Evolutionary conservation across 768 basidiomycete species (phyloP).

Genomic region (Amanita exitialis): DNA sequence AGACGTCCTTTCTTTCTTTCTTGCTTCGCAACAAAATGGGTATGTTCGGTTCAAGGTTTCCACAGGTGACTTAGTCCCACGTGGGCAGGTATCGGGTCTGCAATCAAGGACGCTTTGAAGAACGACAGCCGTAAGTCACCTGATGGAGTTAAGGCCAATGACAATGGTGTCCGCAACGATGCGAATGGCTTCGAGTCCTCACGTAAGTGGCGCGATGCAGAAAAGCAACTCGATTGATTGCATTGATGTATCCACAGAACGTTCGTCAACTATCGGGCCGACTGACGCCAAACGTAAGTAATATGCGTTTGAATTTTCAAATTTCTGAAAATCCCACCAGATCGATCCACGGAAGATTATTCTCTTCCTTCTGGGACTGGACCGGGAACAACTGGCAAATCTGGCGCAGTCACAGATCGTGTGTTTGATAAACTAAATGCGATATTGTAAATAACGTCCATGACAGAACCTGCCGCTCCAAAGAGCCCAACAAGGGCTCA

Average conservation of each 20-base stretch:
- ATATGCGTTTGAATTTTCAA: neutral
- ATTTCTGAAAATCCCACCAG: neutral
- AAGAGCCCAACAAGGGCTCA: neutral
- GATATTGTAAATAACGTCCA: neutral
- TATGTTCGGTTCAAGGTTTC: neutral
- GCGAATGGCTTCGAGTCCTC: too few relatives aligned
- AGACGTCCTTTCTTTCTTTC: neutral
- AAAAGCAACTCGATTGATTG: too few relatives aligned
- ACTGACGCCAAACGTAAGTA: too few relatives aligned
- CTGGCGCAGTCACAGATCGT: constrained; percentile 3
- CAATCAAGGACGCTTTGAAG: neutral
- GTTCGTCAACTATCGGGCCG: too few relatives aligned
- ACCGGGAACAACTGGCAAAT: constrained; percentile 12
- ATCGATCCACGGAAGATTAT: neutral
- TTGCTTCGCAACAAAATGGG: neutral
- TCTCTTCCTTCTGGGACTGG: constrained; percentile 14
- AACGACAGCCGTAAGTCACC: neutral
- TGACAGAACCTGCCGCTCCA: neutral
- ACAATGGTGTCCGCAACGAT: too few relatives aligned
- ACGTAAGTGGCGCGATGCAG: too few relatives aligned
- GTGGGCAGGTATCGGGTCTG: neutral
- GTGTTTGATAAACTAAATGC: constrained; percentile 4
- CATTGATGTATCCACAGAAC: too few relatives aligned
- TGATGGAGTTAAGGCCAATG: neutral
- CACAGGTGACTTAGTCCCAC: neutral